Conservation (phyloP, 352 stramenopile genomes). For the Peronospora destructor region DNA sequence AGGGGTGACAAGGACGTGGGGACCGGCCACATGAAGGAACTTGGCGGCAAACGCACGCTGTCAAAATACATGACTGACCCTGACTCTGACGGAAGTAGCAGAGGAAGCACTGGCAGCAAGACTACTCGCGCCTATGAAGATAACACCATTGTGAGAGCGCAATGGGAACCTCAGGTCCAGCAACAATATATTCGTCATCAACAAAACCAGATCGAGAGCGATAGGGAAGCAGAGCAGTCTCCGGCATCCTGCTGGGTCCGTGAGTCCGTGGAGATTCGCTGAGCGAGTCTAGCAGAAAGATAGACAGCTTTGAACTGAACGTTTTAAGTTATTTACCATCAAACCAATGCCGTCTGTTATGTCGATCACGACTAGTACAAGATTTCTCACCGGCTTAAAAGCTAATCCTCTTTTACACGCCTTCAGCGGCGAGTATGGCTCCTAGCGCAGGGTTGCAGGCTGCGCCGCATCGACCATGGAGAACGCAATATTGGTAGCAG, state of each 20-base stretch:
- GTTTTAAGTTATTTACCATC: slow-evolving; percentile 39
- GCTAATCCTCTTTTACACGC: slow-evolving; percentile 39
- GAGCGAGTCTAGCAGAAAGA: slow-evolving; percentile 13
- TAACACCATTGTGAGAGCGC: slow-evolving; percentile 8
- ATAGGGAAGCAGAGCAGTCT: slow-evolving; percentile 23
- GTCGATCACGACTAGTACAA: not conserved
- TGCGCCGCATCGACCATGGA: slow-evolving; percentile 41
- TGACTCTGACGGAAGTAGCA: slow-evolving; percentile 34
- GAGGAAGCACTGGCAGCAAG: slow-evolving; percentile 21
- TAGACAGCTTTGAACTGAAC: slow-evolving; percentile 23
- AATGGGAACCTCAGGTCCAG: slow-evolving; percentile 22
- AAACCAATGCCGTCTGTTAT: not conserved
- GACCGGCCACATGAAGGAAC: slow-evolving; percentile 15
- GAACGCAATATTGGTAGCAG: slow-evolving; percentile 49
- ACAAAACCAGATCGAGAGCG: slow-evolving; percentile 20
- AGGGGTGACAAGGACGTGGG: slow-evolving; percentile 16
- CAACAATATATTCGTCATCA: slow-evolving; percentile 18
- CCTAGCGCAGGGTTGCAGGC: slow-evolving; percentile 46
- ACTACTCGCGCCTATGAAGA: slow-evolving; percentile 15
- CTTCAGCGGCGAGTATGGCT: slow-evolving; percentile 36
- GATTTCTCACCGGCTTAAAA: slow-evolving; percentile 36
- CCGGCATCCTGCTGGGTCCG: slow-evolving; percentile 32
- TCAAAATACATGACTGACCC: slow-evolving; percentile 54
- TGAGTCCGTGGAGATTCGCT: slow-evolving; percentile 28
- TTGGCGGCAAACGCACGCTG: slow-evolving; percentile 30